Evolutionary conservation across 768 basidiomycete genomes (phyloP), one percentile per base, ranked within the genome.

Genomic region (Serendipita vermifera): DNA sequence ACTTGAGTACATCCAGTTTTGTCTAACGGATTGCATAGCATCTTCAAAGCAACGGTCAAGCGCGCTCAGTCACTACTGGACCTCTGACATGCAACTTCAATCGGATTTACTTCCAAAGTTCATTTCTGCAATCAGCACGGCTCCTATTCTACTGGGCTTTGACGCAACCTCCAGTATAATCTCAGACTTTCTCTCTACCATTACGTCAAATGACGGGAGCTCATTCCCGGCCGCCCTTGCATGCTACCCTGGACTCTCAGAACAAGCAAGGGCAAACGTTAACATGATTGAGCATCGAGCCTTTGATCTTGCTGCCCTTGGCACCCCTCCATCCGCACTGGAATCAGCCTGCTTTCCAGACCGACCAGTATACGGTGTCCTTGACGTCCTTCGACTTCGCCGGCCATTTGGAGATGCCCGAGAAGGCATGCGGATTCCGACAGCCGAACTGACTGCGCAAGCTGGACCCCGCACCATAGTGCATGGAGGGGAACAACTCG

Each of bases 331-430:
- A 3, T 62, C 69, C 11, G 60, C 64, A 38, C 80, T 82, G 61
- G 66, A 78, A 59, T 38, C 72, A 5, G 64, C 69, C 3, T 85
- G 83, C 64, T 83, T 73, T 64, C 68, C 74, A 6, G 71, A 72
- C 60, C 74, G 78, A 27, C 82, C 80, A 2, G 67, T 80, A n/a
- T 84, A 85, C 61, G 81, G 82, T 15, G 69, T 79, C 24, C 67
- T 85, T 54, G 73, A 83, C 59, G 63, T 82, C 14, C 65, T 82
- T 33, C 73, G 69, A n/a, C 66, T 81, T 24, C 76, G 81, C 14
- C 69, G 81, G 26, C 81, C 82, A 14, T 83, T 79, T 64, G 53
- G 67, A 7, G 76, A 81, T 63, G 67, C 69, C 3, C 64, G 71
- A 32, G 62, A 66, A 14, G 72, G 71, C 14, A 66, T 72, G 38